Percentiles rank a stretch among this genome's conserved stretches.
Evolutionary conservation across 805 yeast species (phyloP).

Genomic region (Lipomyces starkeyi): DNA sequence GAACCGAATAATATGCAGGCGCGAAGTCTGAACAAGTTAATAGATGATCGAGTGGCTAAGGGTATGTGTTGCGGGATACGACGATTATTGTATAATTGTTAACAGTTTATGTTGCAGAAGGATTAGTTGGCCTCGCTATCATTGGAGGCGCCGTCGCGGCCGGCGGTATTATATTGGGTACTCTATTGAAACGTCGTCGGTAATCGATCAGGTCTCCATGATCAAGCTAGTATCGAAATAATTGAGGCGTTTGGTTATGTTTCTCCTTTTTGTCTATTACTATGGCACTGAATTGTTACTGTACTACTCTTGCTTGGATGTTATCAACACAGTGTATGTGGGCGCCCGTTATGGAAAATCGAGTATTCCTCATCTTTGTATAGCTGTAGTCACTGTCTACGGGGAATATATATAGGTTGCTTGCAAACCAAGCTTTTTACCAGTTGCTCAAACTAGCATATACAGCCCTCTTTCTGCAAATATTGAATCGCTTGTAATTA

Average conservation of each 20-base stretch:
- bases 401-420: not conserved
- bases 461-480: too few species aligned
- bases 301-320: not conserved
- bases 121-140: conserved; percentile 84
- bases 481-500: too few species aligned
- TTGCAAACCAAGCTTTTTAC: not conserved
- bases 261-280: not conserved
- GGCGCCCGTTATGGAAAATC: not conserved
- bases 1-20: conserved; percentile 91
- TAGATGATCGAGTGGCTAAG: conserved; percentile 81
- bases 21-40: conserved; percentile 67
- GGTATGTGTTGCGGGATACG: conserved; percentile 41
- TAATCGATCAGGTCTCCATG: not conserved
- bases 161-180: conserved; percentile 66
- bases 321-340: not conserved
- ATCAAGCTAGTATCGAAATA: not conserved
- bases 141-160: conserved; percentile 86
- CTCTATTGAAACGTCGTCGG: conserved; percentile 37
- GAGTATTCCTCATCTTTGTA: not conserved
- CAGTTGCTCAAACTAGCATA: too few species aligned
- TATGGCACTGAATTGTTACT: not conserved
- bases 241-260: not conserved
- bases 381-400: not conserved
- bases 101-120: conserved; percentile 55
- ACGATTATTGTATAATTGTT: not conserved